Conservation (phyloP, 331 rosid species). For the Cydonia oblonga region DNA sequence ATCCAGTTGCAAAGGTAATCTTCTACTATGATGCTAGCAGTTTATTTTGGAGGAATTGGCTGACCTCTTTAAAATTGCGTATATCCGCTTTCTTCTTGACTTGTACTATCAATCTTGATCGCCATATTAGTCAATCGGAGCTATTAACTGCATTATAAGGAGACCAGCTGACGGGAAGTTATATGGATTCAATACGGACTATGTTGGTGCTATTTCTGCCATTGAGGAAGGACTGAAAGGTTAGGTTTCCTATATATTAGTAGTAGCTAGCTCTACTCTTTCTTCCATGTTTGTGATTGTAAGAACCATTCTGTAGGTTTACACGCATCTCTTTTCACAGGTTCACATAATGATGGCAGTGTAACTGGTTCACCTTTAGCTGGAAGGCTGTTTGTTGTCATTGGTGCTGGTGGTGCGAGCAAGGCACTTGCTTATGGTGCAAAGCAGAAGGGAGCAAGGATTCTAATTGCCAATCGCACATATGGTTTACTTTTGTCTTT, state of each 20-base stretch:
- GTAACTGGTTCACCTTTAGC: slow-evolving; percentile 56
- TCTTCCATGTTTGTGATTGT: background rate
- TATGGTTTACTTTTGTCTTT: slow-evolving; percentile 39
- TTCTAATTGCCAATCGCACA: slow-evolving; percentile 87
- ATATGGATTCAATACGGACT: slow-evolving; percentile 79
- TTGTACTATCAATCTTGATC: slow-evolving; percentile 5
- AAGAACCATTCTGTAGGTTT: background rate
- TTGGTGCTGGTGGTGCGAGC: slow-evolving; percentile 97
- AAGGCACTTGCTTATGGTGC: slow-evolving; percentile 97
- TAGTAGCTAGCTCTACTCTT: background rate
- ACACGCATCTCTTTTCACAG: slow-evolving; percentile 18
- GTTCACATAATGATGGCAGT: slow-evolving; percentile 25
- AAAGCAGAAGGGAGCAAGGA: slow-evolving; percentile 75
- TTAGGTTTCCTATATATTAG: slow-evolving; percentile 16
- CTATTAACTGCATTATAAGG: slow-evolving; percentile 69
- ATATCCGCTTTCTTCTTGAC: no score
- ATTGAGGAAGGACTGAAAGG: slow-evolving; percentile 84
- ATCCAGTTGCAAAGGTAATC: slow-evolving; percentile 81
- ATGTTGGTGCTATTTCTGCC: slow-evolving; percentile 72
- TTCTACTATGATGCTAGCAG: slow-evolving; percentile 1
- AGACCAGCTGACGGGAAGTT: slow-evolving; percentile 74
- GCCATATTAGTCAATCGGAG: slow-evolving; percentile 64
- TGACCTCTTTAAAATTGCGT: background rate
- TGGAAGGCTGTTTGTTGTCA: slow-evolving; percentile 74
- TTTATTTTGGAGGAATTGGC: slow-evolving; percentile 2